phyloP scores from a whole-genome alignment of 2,329 filamentous ascomycete species.

The Aureobasidium sp. region DNA sequence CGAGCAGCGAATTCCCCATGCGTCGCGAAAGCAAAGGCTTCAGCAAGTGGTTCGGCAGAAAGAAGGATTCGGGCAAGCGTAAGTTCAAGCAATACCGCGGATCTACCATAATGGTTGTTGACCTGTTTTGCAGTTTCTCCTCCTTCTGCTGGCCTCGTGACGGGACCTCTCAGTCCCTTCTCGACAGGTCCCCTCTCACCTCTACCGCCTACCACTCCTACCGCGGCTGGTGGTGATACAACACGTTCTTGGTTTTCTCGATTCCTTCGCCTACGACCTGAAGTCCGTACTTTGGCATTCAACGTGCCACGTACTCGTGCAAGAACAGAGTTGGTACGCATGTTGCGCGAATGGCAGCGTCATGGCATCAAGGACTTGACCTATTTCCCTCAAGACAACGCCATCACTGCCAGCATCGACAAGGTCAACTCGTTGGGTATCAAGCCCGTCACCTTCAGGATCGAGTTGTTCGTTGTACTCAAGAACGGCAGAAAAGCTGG shows the following conservation, averaged over 20 bases:
- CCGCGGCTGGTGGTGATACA: constrained; percentile 21
- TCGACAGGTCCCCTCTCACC: constrained; percentile 20
- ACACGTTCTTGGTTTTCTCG: constrained; percentile 79
- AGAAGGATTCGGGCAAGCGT: constrained; percentile 28
- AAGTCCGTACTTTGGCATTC: constrained; percentile 68
- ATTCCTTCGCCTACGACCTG: constrained; percentile 83
- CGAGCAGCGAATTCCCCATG: constrained; percentile 40
- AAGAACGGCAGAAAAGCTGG: constrained; percentile 73
- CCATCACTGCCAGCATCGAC: constrained; percentile 71
- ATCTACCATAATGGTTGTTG: constrained; percentile 29
- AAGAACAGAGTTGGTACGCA: constrained; percentile 66
- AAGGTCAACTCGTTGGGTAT: constrained; percentile 72
- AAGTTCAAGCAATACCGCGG: constrained; percentile 31
- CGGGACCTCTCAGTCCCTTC: constrained; percentile 3
- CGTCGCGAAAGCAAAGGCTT: constrained; percentile 37
- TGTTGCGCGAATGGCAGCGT: constrained; percentile 69
- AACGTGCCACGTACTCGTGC: constrained; percentile 63
- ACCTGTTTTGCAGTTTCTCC: constrained; percentile 15
- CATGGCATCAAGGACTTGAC: constrained; percentile 73
- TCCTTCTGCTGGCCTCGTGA: constrained; percentile 4
- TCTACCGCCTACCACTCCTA: constrained; percentile 29
- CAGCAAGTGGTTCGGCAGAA: constrained; percentile 48
- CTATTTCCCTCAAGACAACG: constrained; percentile 70
- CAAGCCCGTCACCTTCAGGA: constrained; percentile 81
- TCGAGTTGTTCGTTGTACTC: constrained; percentile 81